Percentiles rank a stretch among this genome's conserved stretches.
Conservation (phyloP, 1,284 basidiomycete species). For the Cryptococcus sp. region DNA sequence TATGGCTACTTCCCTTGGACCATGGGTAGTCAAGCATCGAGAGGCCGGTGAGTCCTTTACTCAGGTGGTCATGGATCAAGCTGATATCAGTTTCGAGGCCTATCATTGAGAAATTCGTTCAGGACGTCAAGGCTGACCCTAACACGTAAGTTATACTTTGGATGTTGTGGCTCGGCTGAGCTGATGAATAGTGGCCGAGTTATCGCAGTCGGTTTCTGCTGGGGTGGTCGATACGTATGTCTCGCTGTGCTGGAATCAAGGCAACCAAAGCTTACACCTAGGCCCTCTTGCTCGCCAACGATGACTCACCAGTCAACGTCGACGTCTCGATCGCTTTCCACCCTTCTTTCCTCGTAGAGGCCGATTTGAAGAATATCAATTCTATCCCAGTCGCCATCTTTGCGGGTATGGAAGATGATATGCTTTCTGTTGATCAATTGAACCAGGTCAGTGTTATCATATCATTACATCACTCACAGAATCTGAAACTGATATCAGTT, state of each 20-base stretch:
- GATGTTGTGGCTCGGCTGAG: neutral
- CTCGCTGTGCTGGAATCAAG: neutral
- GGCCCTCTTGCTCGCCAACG: conserved; percentile 50
- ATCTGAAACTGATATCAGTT: neutral
- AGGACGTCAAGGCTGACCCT: conserved; percentile 33
- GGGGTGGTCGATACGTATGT: conserved; percentile 33
- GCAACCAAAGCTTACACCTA: neutral
- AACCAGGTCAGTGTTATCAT: conserved; percentile 13
- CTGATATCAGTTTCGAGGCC: conserved; percentile 27
- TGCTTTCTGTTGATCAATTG: conserved; percentile 23
- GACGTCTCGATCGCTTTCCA: conserved; percentile 61
- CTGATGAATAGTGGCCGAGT: conserved; percentile 32
- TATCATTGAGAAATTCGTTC: conserved; percentile 37
- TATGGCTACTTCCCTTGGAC: conserved; percentile 31
- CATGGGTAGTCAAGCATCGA: conserved; percentile 30
- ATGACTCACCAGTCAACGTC: conserved; percentile 64
- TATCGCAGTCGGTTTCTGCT: conserved; percentile 26
- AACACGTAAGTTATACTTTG: conserved; percentile 19
- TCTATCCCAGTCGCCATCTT: conserved; percentile 38
- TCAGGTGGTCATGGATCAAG: neutral
- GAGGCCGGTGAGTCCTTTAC: conserved; percentile 31
- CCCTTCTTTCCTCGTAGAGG: conserved; percentile 63
- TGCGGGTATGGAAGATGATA: conserved; percentile 39
- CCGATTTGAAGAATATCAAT: conserved; percentile 52
- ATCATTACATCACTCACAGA: neutral